These are phyloP conservation scores for Ilyonectria mors-panacis DNA, from an alignment of 2,329 filamentous ascomycete species.

Conservation along the genomic window DNA sequence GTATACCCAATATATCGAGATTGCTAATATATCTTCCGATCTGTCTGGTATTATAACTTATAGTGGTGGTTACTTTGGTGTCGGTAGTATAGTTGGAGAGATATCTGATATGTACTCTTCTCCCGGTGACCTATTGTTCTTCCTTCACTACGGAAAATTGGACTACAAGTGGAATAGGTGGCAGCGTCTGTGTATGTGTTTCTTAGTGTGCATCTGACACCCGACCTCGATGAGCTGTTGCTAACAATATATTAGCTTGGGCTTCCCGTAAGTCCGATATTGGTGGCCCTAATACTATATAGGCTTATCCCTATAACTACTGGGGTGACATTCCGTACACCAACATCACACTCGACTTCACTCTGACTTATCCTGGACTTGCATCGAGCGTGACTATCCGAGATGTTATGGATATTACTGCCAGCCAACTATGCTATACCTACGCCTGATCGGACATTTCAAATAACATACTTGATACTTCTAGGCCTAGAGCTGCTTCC, in stretches of 20 bases:
- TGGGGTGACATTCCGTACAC: constrained; percentile 22
- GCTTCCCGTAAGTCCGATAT: constrained; percentile 20
- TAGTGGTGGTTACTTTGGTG: constrained; percentile 15
- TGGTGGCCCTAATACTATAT: constrained; percentile 17
- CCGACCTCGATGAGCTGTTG: background rate
- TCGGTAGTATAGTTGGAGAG: constrained; percentile 19
- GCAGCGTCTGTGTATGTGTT: constrained; percentile 16
- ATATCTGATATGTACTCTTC: constrained; percentile 21
- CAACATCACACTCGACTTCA: constrained; percentile 16
- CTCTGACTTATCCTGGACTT: constrained; percentile 16
- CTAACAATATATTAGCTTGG: constrained; percentile 19
- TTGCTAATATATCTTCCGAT: constrained; percentile 21
- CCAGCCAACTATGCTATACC: constrained; percentile 4
- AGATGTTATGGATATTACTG: constrained; percentile 11
- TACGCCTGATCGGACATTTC: background rate
- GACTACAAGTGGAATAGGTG: constrained; percentile 23
- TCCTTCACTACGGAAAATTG: constrained; percentile 14
- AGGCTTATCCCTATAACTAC: constrained; percentile 20
- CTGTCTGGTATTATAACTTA: constrained; percentile 17
- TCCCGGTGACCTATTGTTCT: constrained; percentile 17
- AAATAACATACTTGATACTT: background rate
- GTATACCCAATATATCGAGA: constrained; percentile 16
- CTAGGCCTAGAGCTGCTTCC: constrained; percentile 1
- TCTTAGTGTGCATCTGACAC: background rate
- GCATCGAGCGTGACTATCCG: constrained; percentile 8